Conservation (phyloP, 2,329 filamentous ascomycete genomes). For the Ophiosphaerella herpotricha region DNA sequence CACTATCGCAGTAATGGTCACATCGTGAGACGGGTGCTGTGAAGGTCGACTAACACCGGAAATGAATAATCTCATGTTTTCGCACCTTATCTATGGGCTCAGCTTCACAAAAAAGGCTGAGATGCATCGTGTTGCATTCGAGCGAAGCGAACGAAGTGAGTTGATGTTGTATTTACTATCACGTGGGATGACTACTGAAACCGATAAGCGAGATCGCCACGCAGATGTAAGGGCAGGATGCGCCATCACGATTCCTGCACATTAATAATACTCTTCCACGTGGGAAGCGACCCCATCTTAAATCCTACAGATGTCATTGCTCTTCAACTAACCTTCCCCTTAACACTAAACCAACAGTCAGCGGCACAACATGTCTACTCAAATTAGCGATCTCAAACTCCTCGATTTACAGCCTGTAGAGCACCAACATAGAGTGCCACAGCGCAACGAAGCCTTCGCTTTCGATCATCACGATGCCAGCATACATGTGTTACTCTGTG, state of each 20-base stretch:
- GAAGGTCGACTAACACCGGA: too few relatives aligned
- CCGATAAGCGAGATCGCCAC: conserved; percentile 11
- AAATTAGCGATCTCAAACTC: conserved; percentile 32
- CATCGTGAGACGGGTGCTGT: too few relatives aligned
- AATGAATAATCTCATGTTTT: too few relatives aligned
- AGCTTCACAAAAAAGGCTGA: too few relatives aligned
- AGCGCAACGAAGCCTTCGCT: conserved; percentile 20
- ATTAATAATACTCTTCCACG: conserved; percentile 15
- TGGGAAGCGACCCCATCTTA: not conserved
- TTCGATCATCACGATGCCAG: conserved; percentile 38
- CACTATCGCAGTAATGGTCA: too few relatives aligned
- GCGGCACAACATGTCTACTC: conserved; percentile 25
- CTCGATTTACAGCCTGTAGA: conserved; percentile 33
- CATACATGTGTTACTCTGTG: conserved; percentile 67
- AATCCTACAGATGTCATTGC: conserved; percentile 13
- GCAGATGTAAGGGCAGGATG: not conserved
- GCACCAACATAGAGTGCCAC: conserved; percentile 25
- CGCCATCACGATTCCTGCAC: conserved; percentile 1
- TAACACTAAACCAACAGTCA: conserved; percentile 1
- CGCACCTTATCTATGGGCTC: too few relatives aligned
- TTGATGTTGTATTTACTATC: not conserved
- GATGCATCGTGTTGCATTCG: too few relatives aligned
- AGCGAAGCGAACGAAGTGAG: too few relatives aligned
- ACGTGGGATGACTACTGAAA: conserved; percentile 9
- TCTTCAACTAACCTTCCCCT: conserved; percentile 1